phyloP scores from a whole-genome alignment of 352 stramenopile genomes.

The Pythium oligandrum region DNA sequence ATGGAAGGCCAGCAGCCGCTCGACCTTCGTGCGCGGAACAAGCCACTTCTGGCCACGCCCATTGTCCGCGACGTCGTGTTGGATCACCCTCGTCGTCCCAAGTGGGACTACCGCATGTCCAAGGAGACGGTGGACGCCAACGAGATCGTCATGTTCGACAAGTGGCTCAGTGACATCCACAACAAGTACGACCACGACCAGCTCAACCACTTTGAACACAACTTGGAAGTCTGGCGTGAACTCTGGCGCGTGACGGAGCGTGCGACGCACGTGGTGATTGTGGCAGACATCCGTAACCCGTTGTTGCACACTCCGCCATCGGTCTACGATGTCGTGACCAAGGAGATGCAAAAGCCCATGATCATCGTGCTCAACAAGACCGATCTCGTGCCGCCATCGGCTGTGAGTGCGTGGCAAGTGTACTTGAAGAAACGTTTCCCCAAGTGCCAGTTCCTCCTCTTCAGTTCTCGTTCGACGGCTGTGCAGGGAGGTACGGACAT shows the following conservation, averaged over 20 bases:
- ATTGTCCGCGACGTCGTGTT: constrained; percentile 60
- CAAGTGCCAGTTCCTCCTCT: constrained; percentile 60
- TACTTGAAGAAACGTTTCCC: constrained; percentile 65
- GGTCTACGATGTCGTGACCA: constrained; percentile 74
- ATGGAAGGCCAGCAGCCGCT: constrained; percentile 78
- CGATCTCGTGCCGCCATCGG: constrained; percentile 59
- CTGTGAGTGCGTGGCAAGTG: constrained; percentile 62
- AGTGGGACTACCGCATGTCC: constrained; percentile 79
- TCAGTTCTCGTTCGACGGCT: constrained; percentile 74
- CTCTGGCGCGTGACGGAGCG: constrained; percentile 85
- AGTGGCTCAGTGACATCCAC: constrained; percentile 84
- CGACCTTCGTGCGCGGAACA: constrained; percentile 43
- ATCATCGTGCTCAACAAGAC: constrained; percentile 85
- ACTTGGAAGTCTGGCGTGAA: constrained; percentile 82
- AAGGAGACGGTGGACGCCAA: constrained; percentile 82
- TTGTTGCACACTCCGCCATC: constrained; percentile 77
- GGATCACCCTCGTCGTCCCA: constrained; percentile 64
- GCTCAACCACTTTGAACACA: constrained; percentile 85
- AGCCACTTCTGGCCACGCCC: constrained; percentile 51
- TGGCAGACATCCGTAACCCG: constrained; percentile 78
- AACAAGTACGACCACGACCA: constrained; percentile 78
- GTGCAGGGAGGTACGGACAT: constrained; percentile 66
- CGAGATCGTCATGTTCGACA: constrained; percentile 82
- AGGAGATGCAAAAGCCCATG: constrained; percentile 72
- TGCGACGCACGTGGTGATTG: constrained; percentile 70